phyloP scores from a whole-genome alignment of 768 basidiomycete species.

The Rhizopogon vinicolor region DNA sequence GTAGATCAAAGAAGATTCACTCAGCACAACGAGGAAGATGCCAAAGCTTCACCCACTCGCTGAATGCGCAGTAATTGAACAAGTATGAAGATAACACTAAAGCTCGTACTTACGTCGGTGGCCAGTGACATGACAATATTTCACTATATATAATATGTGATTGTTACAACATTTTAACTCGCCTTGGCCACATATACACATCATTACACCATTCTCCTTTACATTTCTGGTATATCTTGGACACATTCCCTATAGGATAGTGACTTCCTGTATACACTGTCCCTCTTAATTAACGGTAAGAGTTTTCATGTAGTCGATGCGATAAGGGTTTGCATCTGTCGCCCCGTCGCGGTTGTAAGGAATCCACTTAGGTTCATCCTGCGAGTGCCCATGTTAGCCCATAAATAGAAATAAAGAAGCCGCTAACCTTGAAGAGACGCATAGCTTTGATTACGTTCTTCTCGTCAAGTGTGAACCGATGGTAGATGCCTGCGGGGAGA shows the following conservation, averaged over 20 bases:
- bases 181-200: not conserved
- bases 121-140: too few species aligned
- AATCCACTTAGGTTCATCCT: conserved; percentile 93
- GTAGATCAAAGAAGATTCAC: too few species aligned
- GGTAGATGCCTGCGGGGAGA: conserved; percentile 88
- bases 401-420: not conserved
- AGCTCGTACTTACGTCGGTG: too few species aligned
- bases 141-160: too few species aligned
- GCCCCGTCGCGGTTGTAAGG: conserved; percentile 61
- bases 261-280: not conserved
- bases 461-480: conserved; percentile 89
- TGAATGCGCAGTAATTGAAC: too few species aligned
- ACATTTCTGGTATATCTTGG: too few species aligned
- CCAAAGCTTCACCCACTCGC: too few species aligned
- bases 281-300: conserved; percentile 32
- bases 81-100: too few species aligned
- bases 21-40: too few species aligned
- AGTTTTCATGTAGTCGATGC: conserved; percentile 55
- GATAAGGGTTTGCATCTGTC: conserved; percentile 62
- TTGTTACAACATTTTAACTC: too few species aligned
- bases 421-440: conserved; percentile 75
- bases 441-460: conserved; percentile 69
- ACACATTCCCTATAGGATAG: not conserved
- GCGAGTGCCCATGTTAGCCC: conserved; percentile 1
- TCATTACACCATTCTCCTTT: not conserved